These are phyloP conservation scores for Salix udensis DNA, from an alignment of 345 rosid species.

Conservation along the genomic window DNA sequence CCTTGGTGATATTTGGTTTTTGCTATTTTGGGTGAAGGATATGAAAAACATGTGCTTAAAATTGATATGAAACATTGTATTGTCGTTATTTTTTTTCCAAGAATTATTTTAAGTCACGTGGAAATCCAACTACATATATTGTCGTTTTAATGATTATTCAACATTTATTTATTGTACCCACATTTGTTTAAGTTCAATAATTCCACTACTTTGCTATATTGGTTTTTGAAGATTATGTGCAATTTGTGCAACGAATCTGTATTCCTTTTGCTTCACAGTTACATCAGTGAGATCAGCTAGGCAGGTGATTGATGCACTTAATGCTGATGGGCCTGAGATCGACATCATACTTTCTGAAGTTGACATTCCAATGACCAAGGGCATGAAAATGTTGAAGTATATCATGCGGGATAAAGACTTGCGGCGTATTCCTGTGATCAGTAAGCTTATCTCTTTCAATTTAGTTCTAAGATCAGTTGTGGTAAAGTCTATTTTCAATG, in stretches of 20 bases:
- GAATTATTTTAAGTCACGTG: too few relatives aligned
- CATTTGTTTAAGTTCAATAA: not conserved
- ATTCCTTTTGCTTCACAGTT: constrained; percentile 46
- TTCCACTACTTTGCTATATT: constrained; percentile 1
- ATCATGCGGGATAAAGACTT: constrained; percentile 77
- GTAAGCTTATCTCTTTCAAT: constrained; percentile 44
- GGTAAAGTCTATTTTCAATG: not conserved
- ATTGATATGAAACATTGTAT: too few relatives aligned
- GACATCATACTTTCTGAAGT: constrained; percentile 95
- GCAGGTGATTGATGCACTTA: constrained; percentile 90
- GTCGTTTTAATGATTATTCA: not conserved
- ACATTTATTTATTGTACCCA: not conserved
- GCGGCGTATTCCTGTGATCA: constrained; percentile 87
- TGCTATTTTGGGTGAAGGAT: too few relatives aligned
- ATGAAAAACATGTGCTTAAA: too few relatives aligned
- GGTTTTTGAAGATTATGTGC: not conserved
- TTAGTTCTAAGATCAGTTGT: not conserved
- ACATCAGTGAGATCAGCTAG: constrained; percentile 86
- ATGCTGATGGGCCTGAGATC: constrained; percentile 92
- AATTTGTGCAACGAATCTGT: constrained; percentile 1
- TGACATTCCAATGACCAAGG: constrained; percentile 92
- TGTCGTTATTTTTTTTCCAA: too few relatives aligned
- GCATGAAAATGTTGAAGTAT: constrained; percentile 94
- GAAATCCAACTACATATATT: not conserved
- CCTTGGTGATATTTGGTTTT: too few relatives aligned